Percentiles rank a stretch among this genome's conserved stretches.
Evolutionary conservation across 345 rosid genomes (phyloP).

Genomic region (Geranium brycei): DNA sequence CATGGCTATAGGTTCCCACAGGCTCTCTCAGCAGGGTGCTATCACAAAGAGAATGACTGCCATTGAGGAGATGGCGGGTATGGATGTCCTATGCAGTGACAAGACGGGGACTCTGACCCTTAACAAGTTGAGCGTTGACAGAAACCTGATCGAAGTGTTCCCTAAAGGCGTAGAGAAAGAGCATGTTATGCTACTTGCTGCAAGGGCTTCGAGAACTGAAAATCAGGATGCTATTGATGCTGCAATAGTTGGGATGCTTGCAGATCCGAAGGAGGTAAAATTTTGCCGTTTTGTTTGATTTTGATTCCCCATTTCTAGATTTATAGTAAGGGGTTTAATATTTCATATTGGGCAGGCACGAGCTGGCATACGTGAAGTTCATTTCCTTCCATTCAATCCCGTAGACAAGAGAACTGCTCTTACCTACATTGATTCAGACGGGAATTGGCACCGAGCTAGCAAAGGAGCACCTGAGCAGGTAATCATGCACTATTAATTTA

Average conservation of each 20-base stretch:
- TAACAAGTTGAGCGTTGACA: slow-evolving; percentile 40
- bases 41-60: slow-evolving; percentile 51
- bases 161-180: slow-evolving; percentile 17
- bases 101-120: slow-evolving; percentile 46
- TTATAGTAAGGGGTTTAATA: background rate
- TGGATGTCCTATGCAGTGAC: slow-evolving; percentile 44
- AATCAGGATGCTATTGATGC: slow-evolving; percentile 50
- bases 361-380: slow-evolving; percentile 33
- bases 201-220: slow-evolving; percentile 38
- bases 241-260: slow-evolving; percentile 30
- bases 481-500: background rate
- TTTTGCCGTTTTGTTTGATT: background rate
- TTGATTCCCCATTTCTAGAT: background rate
- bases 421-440: slow-evolving; percentile 26
- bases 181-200: slow-evolving; percentile 22
- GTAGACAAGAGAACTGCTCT: slow-evolving; percentile 43
- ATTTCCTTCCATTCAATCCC: slow-evolving; percentile 43
- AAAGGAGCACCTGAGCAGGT: slow-evolving; percentile 47
- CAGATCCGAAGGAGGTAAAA: slow-evolving; percentile 34
- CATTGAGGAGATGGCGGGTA: slow-evolving; percentile 49
- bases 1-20: slow-evolving; percentile 46
- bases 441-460: slow-evolving; percentile 33
- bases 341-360: slow-evolving; percentile 17
- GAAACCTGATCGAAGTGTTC: slow-evolving; percentile 30
- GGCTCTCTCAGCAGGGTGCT: slow-evolving; percentile 41